Percentiles rank a stretch among this genome's conserved stretches.
Conservation (phyloP, 1,284 basidiomycete species). For the Sporisorium reilianum region DNA sequence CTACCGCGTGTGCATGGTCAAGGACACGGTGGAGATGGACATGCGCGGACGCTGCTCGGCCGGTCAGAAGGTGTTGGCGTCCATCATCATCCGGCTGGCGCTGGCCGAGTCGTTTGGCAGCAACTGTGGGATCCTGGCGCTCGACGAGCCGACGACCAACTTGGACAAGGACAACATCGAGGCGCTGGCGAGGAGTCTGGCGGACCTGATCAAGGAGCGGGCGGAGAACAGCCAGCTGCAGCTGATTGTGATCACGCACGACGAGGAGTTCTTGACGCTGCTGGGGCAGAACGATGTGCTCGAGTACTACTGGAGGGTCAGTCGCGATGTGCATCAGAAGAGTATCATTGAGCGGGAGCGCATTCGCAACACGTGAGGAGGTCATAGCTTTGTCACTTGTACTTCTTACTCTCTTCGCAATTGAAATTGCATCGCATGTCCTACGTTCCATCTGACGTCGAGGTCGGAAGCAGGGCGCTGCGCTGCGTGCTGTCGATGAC, state of each 20-base stretch:
- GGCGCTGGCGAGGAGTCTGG: constrained; percentile 87
- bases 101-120: constrained; percentile 96
- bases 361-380: constrained; percentile 31
- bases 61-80: constrained; percentile 98
- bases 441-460: background rate
- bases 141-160: constrained; percentile 98
- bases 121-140: constrained; percentile 95
- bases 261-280: constrained; percentile 64
- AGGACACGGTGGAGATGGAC: constrained; percentile 98
- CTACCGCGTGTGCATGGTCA: constrained; percentile 95
- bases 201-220: constrained; percentile 74
- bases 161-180: constrained; percentile 96
- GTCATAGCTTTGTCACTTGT: background rate
- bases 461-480: too few relatives aligned
- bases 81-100: constrained; percentile 98
- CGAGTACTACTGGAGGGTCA: constrained; percentile 66
- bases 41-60: constrained; percentile 99
- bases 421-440: background rate
- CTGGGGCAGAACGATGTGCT: constrained; percentile 62
- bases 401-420: background rate
- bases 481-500: background rate
- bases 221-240: constrained; percentile 88
- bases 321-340: constrained; percentile 57
- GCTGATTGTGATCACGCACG: constrained; percentile 84
- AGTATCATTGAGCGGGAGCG: constrained; percentile 55